A percentile compares a stretch with the other conserved stretches of the same genome.
phyloP scores from a whole-genome alignment of 345 rosid species.

The Salix suchowensis region DNA sequence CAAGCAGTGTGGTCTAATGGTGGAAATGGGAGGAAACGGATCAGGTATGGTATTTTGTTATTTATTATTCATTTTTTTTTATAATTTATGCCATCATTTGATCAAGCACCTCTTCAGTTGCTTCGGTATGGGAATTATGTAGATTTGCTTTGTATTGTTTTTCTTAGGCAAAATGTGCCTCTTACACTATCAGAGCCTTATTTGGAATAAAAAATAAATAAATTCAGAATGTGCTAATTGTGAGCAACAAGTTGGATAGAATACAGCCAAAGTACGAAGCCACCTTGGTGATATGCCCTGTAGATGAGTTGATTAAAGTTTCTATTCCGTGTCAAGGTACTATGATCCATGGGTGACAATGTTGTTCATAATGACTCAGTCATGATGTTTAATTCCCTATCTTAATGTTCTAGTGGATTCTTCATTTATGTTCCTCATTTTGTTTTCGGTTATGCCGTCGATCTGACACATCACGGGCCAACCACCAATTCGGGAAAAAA shows the following conservation, averaged over 20 bases:
- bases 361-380: too few relatives aligned
- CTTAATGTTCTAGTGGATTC: background rate
- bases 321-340: constrained; percentile 57
- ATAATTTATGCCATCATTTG: too few relatives aligned
- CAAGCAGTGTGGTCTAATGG: too few relatives aligned
- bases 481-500: constrained; percentile 23
- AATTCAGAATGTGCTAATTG: constrained; percentile 33
- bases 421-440: background rate
- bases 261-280: constrained; percentile 47
- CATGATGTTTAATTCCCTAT: background rate
- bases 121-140: too few relatives aligned
- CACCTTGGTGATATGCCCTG: constrained; percentile 36
- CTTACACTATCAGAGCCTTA: background rate
- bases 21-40: too few relatives aligned
- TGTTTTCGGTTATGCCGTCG: constrained; percentile 54
- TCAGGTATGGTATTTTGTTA: too few relatives aligned
- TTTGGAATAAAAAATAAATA: background rate
- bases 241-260: constrained; percentile 35
- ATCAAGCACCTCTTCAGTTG: too few relatives aligned
- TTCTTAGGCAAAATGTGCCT: background rate
- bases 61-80: too few relatives aligned
- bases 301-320: constrained; percentile 25
- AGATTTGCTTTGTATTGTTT: background rate
- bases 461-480: constrained; percentile 19
- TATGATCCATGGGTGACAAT: background rate